Conservation (phyloP, 1,139 yeast species). For the Kurtzmaniella quercitrusa region DNA sequence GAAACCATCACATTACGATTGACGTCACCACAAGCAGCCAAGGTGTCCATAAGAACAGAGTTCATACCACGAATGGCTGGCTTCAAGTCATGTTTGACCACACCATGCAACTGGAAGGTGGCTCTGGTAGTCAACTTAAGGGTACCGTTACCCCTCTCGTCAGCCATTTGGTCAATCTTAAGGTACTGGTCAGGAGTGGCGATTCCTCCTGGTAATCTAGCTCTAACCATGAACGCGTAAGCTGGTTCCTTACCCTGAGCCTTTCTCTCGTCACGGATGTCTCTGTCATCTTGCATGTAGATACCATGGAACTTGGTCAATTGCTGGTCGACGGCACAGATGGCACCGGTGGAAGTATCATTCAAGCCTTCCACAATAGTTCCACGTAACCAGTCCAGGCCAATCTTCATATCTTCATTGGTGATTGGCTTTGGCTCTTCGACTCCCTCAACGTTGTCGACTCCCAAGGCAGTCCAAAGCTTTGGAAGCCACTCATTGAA, state of each 20-base stretch:
- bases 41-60: conserved; percentile 82
- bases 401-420: conserved; percentile 91
- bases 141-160: conserved; percentile 86
- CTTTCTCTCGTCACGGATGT: conserved; percentile 87
- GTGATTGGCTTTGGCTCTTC: conserved; percentile 97
- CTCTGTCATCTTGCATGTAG: conserved; percentile 98
- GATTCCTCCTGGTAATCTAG: conserved; percentile 90
- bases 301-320: conserved; percentile 97
- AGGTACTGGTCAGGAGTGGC: conserved; percentile 89
- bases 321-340: conserved; percentile 90
- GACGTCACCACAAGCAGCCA: conserved; percentile 98
- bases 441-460: conserved; percentile 73
- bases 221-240: conserved; percentile 93
- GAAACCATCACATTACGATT: conserved; percentile 93
- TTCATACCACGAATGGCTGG: conserved; percentile 94
- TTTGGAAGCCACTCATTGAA: conserved; percentile 82
- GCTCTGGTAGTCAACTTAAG: conserved; percentile 95
- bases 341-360: conserved; percentile 87
- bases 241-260: conserved; percentile 93
- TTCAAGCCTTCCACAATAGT: conserved; percentile 83
- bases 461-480: conserved; percentile 88
- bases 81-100: conserved; percentile 84
- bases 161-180: conserved; percentile 77
- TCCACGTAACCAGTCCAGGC: conserved; percentile 85
- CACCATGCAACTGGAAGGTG: conserved; percentile 94